Evolutionary conservation across 2,329 filamentous ascomycete species (phyloP), one percentile per base, ranked within the genome.

Genomic region (Stachybotrys chartarum): DNA sequence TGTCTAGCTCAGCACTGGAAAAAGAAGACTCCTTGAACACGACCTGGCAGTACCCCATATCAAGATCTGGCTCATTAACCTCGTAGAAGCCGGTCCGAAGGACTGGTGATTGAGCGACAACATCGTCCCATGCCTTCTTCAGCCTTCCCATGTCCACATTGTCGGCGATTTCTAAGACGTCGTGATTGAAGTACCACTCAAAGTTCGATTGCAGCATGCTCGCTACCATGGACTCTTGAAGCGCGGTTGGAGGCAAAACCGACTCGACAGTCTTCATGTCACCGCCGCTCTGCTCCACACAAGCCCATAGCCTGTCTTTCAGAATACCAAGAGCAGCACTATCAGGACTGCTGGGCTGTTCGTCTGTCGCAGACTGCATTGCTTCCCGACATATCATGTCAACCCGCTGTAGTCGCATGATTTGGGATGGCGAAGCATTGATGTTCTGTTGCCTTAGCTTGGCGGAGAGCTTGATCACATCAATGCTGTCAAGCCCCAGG

Each of bases 401-500:
- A 42, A 96, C 85, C 0, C 82, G 90, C 53, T 88, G 83, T 4
- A 78, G 78, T 53, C 82, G 85, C 78, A 96, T 87, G 24, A 97
- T 85, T n/a, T 79, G 76, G 60, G 90, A 89, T n/a, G 92, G 84
- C 0, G 86, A 75, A 11, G 96, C 68, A 1, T 73, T 66, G 18
- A 94, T 72, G 0, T 79, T 80, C 5, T 72, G 70, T 49, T 78
- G 81, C 59, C 81, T 87, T 2, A 96, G 75, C 54, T 84, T 80
- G 0, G 90, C 85, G 0, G 89, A 87, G 0, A 97, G 74, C 63
- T 91, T 95, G 68, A 97, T 93, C 1, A 88, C 82, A 69, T 97
- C 92, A 56, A 97, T 95, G 64, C 92, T 96, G 73, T 97, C 93
- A 7, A 97, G 78, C 0, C 92, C 92, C 35, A 97, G 78, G 61